These are phyloP conservation scores for Sporothrix pallida DNA, from an alignment of 2,329 filamentous ascomycete genomes.

Conservation along the genomic window DNA sequence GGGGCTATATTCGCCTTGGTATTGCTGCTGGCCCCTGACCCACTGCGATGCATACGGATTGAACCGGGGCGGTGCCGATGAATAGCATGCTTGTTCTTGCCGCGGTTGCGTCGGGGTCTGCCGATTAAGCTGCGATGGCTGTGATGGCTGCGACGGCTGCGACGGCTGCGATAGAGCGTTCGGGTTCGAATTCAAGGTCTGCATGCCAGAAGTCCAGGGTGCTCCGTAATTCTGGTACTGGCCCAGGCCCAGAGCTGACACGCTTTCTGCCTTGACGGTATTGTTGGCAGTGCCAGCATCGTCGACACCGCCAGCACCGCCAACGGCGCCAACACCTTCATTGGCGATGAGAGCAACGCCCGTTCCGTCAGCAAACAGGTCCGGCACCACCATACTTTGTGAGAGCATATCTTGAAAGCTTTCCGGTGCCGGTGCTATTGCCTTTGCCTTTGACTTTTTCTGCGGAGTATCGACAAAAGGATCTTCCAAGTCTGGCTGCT, in stretches of 20 bases:
- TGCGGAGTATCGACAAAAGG: no score
- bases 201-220: no score
- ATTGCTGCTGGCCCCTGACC: background rate
- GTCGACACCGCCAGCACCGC: no score
- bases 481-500: no score
- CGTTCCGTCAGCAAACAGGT: background rate
- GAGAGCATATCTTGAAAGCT: slow-evolving; percentile 10
- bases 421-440: background rate
- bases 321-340: background rate
- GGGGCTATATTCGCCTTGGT: background rate
- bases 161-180: background rate
- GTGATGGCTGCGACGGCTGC: background rate
- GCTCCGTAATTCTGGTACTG: no score
- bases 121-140: background rate
- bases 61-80: no score
- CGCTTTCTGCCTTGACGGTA: no score
- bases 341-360: slow-evolving; percentile 4
- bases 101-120: background rate
- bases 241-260: no score
- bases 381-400: background rate
- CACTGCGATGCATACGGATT: background rate
- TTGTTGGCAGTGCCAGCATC: no score
- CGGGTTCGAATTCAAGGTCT: no score
- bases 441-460: no score
- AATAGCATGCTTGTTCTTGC: background rate